Conservation (phyloP, 768 basidiomycete genomes). For the Cyclocybe aegerita region DNA sequence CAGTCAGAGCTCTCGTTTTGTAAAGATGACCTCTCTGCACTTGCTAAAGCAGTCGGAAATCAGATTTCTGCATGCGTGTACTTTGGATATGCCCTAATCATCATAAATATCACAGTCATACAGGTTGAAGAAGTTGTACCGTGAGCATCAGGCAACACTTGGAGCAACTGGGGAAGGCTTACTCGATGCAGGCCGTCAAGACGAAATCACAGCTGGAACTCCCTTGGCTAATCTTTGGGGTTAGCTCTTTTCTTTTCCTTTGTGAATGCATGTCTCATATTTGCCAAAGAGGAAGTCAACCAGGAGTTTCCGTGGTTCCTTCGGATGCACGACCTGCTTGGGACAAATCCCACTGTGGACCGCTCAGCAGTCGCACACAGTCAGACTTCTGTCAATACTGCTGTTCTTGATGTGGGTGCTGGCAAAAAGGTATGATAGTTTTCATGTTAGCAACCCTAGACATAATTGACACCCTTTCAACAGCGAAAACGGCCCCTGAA, state of each 20-base stretch:
- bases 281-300: slow-evolving; percentile 16
- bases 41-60: too few relatives aligned
- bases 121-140: too few relatives aligned
- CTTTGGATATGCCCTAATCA: too few relatives aligned
- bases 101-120: too few relatives aligned
- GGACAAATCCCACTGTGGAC: slow-evolving; percentile 18
- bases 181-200: slow-evolving; percentile 1
- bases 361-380: slow-evolving; percentile 19
- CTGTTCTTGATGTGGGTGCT: slow-evolving; percentile 7
- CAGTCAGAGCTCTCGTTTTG: too few relatives aligned
- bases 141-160: too few relatives aligned
- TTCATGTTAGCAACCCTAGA: too few relatives aligned
- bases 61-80: too few relatives aligned
- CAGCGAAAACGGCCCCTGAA: background rate
- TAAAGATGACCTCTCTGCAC: too few relatives aligned
- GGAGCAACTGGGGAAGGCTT: background rate
- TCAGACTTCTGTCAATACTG: slow-evolving; percentile 12
- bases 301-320: slow-evolving; percentile 25
- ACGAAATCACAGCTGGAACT: background rate
- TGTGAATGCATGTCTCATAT: background rate
- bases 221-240: slow-evolving; percentile 5
- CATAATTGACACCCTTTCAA: background rate
- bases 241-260: background rate
- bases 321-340: slow-evolving; percentile 16
- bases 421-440: too few relatives aligned